Percentiles rank a stretch among this genome's conserved stretches.
Evolutionary conservation across 176 grass and related monocot genomes (phyloP).

Genomic region (Rhynchospora tenuis): DNA sequence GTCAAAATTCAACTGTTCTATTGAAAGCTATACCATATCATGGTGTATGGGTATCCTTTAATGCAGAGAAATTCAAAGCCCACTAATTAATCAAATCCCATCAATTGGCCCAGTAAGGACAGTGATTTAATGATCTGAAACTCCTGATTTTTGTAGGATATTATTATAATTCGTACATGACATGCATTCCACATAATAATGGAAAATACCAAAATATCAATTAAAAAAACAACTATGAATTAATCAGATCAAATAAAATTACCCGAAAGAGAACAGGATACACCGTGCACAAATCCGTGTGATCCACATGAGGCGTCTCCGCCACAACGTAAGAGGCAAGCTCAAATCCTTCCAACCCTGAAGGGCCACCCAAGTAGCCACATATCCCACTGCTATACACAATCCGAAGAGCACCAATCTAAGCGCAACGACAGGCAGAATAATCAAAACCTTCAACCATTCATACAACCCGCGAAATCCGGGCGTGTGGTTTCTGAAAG

Average conservation of each 20-base stretch:
- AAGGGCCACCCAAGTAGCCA: slow-evolving; percentile 62
- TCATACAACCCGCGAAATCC: slow-evolving; percentile 45
- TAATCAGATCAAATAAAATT: slow-evolving; percentile 20
- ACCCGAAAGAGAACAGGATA: slow-evolving; percentile 99
- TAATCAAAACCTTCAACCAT: slow-evolving; percentile 54
- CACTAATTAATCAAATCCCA: background rate
- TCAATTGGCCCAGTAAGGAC: background rate
- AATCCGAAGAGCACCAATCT: slow-evolving; percentile 70
- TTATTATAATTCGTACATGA: too few relatives aligned
- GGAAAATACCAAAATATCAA: background rate
- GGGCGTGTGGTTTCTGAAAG: slow-evolving; percentile 77
- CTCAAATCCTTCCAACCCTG: slow-evolving; percentile 52
- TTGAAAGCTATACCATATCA: background rate
- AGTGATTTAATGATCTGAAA: background rate
- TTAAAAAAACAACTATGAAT: background rate
- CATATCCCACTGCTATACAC: slow-evolving; percentile 61
- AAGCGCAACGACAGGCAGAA: slow-evolving; percentile 40
- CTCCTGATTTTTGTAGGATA: background rate
- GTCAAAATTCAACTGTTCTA: background rate
- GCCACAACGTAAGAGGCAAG: slow-evolving; percentile 50
- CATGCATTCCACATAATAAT: background rate
- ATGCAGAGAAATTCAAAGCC: background rate
- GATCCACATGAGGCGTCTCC: slow-evolving; percentile 79
- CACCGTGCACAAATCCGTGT: slow-evolving; percentile 76
- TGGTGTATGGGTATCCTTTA: background rate